Conservation (phyloP, 2,329 filamentous ascomycete genomes). For the Colletotrichum eremochloae region DNA sequence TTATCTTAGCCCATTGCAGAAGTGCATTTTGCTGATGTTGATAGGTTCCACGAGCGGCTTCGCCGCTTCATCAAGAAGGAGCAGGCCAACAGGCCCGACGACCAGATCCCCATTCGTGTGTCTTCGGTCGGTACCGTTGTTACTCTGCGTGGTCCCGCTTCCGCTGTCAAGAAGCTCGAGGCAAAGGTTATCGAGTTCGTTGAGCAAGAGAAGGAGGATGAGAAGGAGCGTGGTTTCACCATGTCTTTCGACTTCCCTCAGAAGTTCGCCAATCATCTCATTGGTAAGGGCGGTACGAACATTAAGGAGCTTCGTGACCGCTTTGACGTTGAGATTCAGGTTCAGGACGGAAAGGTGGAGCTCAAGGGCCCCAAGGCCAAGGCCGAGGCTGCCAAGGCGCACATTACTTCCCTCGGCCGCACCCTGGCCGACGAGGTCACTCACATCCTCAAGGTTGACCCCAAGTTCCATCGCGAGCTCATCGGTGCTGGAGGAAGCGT, state of each 20-base stretch:
- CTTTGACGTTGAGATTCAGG: slow-evolving; percentile 83
- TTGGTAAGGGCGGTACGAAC: slow-evolving; percentile 76
- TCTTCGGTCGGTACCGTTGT: slow-evolving; percentile 71
- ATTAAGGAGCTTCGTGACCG: slow-evolving; percentile 75
- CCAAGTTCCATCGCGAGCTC: slow-evolving; percentile 93
- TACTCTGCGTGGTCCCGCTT: slow-evolving; percentile 81
- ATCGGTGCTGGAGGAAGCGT: slow-evolving; percentile 90
- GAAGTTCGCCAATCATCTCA: slow-evolving; percentile 90
- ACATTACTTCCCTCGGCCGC: slow-evolving; percentile 84
- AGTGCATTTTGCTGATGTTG: slow-evolving; percentile 46
- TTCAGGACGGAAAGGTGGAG: slow-evolving; percentile 94
- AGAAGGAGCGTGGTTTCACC: slow-evolving; percentile 92
- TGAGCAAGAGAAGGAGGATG: slow-evolving; percentile 89
- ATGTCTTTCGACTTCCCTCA: slow-evolving; percentile 93
- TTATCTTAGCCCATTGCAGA: too few relatives aligned
- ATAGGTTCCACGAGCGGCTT: slow-evolving; percentile 72
- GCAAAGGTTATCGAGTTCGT: slow-evolving; percentile 84
- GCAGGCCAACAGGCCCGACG: slow-evolving; percentile 67
- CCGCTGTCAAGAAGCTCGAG: slow-evolving; percentile 78
- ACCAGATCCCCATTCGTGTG: slow-evolving; percentile 72
- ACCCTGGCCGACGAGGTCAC: slow-evolving; percentile 93
- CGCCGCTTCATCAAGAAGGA: slow-evolving; percentile 75
- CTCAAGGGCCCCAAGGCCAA: slow-evolving; percentile 97
- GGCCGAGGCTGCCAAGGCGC: slow-evolving; percentile 85
- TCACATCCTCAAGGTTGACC: slow-evolving; percentile 88